A percentile compares a stretch with the other conserved stretches of the same genome.
These are phyloP conservation scores for Hibiscus syriacus DNA, from an alignment of 345 rosid genomes.

Conservation along the genomic window DNA sequence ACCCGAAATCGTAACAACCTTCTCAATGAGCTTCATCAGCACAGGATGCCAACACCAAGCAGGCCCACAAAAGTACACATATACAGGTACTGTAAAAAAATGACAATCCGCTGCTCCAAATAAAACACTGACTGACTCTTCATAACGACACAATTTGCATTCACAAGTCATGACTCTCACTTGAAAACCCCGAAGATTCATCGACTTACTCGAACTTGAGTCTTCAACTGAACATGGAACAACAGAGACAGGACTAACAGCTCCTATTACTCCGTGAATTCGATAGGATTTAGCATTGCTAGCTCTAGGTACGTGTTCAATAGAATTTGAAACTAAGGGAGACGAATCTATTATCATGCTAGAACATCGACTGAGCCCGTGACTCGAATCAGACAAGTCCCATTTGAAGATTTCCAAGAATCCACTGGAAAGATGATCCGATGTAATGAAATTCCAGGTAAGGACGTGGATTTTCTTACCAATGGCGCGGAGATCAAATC, in stretches of 20 bases:
- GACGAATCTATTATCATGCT: conserved; percentile 22
- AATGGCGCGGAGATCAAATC: conserved; percentile 28
- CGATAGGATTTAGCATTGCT: conserved; percentile 37
- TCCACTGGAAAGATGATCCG: conserved; percentile 41
- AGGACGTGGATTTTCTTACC: conserved; percentile 40
- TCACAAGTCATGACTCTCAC: conserved; percentile 46
- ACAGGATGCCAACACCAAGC: conserved; percentile 69
- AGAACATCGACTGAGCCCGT: conserved; percentile 24
- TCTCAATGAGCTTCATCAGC: conserved; percentile 55
- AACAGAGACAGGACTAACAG: conserved; percentile 56
- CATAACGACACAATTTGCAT: conserved; percentile 36
- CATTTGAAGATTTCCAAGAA: conserved; percentile 77
- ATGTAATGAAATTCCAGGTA: conserved; percentile 76
- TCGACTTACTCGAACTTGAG: conserved; percentile 15
- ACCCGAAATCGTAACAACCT: conserved; percentile 35
- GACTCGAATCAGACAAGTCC: conserved; percentile 26
- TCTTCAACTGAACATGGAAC: conserved; percentile 44
- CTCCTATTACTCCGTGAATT: conserved; percentile 52
- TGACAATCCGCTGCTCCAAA: conserved; percentile 14
- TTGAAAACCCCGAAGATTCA: conserved; percentile 56
- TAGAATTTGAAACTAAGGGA: conserved; percentile 26
- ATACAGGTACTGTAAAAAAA: conserved; percentile 31
- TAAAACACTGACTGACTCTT: conserved; percentile 7
- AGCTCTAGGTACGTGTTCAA: conserved; percentile 19
- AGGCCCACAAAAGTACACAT: conserved; percentile 57